Evolutionary conservation across 192 early-diverging fungal genomes (phyloP).

Genomic region (Coemansia pectinata): DNA sequence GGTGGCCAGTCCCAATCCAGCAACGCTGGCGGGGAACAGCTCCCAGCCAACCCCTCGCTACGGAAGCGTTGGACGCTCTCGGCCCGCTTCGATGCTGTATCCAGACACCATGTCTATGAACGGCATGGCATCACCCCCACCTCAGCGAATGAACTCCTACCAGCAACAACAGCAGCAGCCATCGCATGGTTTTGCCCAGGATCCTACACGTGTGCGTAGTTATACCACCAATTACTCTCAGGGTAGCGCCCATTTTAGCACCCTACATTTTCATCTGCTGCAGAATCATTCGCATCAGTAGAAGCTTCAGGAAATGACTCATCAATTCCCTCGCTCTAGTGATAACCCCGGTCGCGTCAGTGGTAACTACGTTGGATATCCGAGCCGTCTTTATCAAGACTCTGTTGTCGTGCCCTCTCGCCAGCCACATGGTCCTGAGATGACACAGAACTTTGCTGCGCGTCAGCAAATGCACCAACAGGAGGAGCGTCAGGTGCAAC

Average conservation of each 20-base stretch:
- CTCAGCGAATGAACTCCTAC: constrained; percentile 36
- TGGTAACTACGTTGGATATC: constrained; percentile 58
- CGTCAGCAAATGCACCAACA: constrained; percentile 57
- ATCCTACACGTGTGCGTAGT: constrained; percentile 45
- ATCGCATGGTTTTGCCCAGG: constrained; percentile 23
- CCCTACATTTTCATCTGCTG: no score
- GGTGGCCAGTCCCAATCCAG: constrained; percentile 28
- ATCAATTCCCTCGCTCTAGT: constrained; percentile 39
- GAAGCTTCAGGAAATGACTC: no score
- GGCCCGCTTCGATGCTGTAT: constrained; percentile 53
- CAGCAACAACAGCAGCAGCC: constrained; percentile 36
- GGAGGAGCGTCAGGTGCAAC: constrained; percentile 52
- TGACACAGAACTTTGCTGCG: constrained; percentile 70
- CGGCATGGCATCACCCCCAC: constrained; percentile 38
- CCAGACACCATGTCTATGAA: constrained; percentile 48
- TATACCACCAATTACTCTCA: constrained; percentile 47
- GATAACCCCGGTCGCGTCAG: constrained; percentile 44
- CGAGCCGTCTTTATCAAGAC: constrained; percentile 57
- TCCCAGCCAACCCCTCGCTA: constrained; percentile 27
- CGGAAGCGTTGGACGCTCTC: constrained; percentile 30
- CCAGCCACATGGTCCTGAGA: constrained; percentile 74
- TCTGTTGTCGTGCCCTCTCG: constrained; percentile 68
- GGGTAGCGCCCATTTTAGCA: constrained; percentile 28
- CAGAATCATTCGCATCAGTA: no score
- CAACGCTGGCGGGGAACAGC: constrained; percentile 9